These are phyloP conservation scores for Penicillium sp. DNA, from an alignment of 2,329 filamentous ascomycete species.

Conservation along the genomic window DNA sequence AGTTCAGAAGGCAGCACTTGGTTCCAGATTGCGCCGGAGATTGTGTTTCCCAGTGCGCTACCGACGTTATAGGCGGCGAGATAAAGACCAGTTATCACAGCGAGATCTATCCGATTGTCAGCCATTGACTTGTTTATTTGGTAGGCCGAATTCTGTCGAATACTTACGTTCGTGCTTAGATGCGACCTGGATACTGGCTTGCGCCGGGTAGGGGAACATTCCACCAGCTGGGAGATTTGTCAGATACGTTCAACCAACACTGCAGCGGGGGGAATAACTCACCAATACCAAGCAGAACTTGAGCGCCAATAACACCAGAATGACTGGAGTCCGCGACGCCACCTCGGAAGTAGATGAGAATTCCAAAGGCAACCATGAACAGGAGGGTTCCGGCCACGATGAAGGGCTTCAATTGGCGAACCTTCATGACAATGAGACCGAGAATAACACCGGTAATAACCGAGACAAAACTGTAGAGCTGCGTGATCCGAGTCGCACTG, in stretches of 20 bases:
- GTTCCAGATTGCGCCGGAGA: slow-evolving; percentile 62
- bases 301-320: slow-evolving; percentile 60
- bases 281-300: slow-evolving; percentile 60
- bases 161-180: slow-evolving; percentile 47
- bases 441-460: slow-evolving; percentile 58
- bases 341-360: slow-evolving; percentile 63
- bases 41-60: slow-evolving; percentile 57
- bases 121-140: background rate
- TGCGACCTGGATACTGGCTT: slow-evolving; percentile 51
- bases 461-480: slow-evolving; percentile 58
- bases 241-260: background rate
- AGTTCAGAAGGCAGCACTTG: slow-evolving; percentile 54
- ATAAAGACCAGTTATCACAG: slow-evolving; percentile 62
- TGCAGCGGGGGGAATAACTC: slow-evolving; percentile 1
- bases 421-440: slow-evolving; percentile 55
- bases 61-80: slow-evolving; percentile 63
- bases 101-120: slow-evolving; percentile 45
- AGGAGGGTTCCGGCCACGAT: slow-evolving; percentile 59
- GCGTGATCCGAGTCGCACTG: slow-evolving; percentile 57
- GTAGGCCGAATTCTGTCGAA: background rate
- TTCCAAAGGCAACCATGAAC: slow-evolving; percentile 64
- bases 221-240: slow-evolving; percentile 47
- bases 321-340: slow-evolving; percentile 43
- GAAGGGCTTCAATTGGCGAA: slow-evolving; percentile 62
- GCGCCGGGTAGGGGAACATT: slow-evolving; percentile 56